Percentiles rank a stretch among this genome's conserved stretches.
Evolutionary conservation across 495 filamentous ascomycete genomes (phyloP).

Genomic region (Parathielavia hyrcaniae): DNA sequence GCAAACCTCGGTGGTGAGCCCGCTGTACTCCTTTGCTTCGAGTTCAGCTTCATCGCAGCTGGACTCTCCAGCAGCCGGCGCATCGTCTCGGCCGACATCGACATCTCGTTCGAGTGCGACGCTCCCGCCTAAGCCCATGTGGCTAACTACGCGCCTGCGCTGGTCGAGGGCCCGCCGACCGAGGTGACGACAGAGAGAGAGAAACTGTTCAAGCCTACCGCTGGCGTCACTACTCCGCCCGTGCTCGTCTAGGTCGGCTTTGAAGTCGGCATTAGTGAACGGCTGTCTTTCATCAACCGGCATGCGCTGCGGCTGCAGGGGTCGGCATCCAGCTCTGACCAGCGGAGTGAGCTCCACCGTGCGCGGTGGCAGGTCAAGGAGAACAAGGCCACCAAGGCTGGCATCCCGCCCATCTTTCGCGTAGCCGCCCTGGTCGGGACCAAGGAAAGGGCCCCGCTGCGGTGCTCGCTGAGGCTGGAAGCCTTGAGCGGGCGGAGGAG

Average conservation of each 20-base stretch:
- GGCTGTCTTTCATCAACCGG: background rate
- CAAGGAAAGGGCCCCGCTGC: background rate
- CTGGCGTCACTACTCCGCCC: background rate
- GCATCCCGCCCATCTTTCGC: background rate
- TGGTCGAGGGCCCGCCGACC: background rate
- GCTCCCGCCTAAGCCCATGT: background rate
- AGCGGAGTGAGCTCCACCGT: background rate
- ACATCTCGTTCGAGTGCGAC: background rate
- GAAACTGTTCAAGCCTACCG: background rate
- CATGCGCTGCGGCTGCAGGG: background rate
- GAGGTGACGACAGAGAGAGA: background rate
- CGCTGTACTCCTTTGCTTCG: background rate
- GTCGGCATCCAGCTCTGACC: background rate
- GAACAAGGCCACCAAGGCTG: background rate
- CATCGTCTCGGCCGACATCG: background rate
- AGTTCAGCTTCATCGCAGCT: background rate
- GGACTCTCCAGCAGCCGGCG: background rate
- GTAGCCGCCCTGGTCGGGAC: background rate
- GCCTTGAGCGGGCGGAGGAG: background rate
- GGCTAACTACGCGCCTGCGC: background rate
- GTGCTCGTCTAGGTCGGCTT: background rate
- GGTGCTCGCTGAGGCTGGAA: background rate
- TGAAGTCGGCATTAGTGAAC: background rate
- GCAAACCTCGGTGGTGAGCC: background rate
- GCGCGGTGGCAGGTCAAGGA: background rate